Evolutionary conservation across 2,329 filamentous ascomycete species (phyloP), one percentile per base, ranked within the genome.

Genomic region (Aspergillus glaucus): DNA sequence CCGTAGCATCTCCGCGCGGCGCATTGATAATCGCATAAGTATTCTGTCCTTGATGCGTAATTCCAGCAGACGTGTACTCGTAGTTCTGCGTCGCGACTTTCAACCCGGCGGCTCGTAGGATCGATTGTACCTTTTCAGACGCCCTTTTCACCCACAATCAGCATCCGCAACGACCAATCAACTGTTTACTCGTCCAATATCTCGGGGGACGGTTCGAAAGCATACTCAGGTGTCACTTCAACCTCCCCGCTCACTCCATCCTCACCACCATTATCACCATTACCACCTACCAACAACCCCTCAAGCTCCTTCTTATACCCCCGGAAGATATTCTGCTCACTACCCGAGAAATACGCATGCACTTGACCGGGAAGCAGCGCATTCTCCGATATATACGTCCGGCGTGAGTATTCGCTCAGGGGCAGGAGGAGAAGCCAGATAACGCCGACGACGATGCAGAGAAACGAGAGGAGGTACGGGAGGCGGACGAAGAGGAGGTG

Each of bases 381-480:
- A 67, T 98, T 98, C 69, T 98, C 93, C 40, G 92, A 97, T 50
- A 98, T 93, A 69, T 98, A 98, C 1, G 92, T 98, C 51, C 81
- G 79, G 56, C 93, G 84, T 45, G 90, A 95, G 74, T 97, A 95
- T 57, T 91, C 81, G 69, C 97, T 81, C 46, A 97, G 78, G 2
- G 93, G 93, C 1, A 98, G 81, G 28, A 97, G 78, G 19, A 96
- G 81, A 12, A 98, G 82, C 88, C 92, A 98, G 58, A 82, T 80
- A 48, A 96, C 80, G 46, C 93, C 93, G 61, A 95, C 80, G 44
- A 92, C 61, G 60, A 97, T 83, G 70, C 87, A 94, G 37, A 95
- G 74, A 45, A 89, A 79, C 30, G 92, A 96, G 30, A 97, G 74
- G 73, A 94, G 92, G 12, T 90, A 88, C 37, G 92, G 91, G 15